Evolutionary conservation across 305 asterid genomes (phyloP), one percentile per base, ranked within the genome.

Genomic region (Andrographis paniculata): DNA sequence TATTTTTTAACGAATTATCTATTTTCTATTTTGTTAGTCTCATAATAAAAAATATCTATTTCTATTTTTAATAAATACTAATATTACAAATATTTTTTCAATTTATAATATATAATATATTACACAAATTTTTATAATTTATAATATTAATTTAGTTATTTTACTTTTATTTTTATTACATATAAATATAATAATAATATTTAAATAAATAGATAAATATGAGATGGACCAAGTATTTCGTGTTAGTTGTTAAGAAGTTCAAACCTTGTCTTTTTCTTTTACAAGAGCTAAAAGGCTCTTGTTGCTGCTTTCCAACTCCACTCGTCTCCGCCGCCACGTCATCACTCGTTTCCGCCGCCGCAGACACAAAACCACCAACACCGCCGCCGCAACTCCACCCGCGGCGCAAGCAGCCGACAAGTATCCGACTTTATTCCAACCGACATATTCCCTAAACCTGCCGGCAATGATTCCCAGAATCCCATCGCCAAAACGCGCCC

Each of bases 221-320:
- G n/a, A n/a, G n/a, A n/a, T n/a, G n/a, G n/a, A n/a, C n/a, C n/a
- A n/a, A n/a, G n/a, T n/a, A n/a, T 82, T 33, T 89, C 98, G 52
- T 89, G 94, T 55, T 89, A 95, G 63, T 82, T 89, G 61, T 95
- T 95, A 41, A 89, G 94, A 71, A 89, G 86, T 75, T 89, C 12
- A 49, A 52, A 78, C 88, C 93, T 76, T 63, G 24, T 85, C 78
- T 55, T 73, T 72, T 48, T 79, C 75, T 44, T 63, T 61, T 64
- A 77, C 35, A 20, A 69, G 54, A 31, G 59, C 62, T 58, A 60
- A 21, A 58, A 77, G 67, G 9, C 63, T 61, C 55, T 65, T 71
- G 20, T 53, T 69, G 46, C 56, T 53, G 22, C 52, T 65, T 43
- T 70, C 49, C 46, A 66, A 43, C 53, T 50, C 55, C 58, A 37